Evolutionary conservation across 2,329 filamentous ascomycete genomes (phyloP).

Genomic region (Aspergillus phoenicis): DNA sequence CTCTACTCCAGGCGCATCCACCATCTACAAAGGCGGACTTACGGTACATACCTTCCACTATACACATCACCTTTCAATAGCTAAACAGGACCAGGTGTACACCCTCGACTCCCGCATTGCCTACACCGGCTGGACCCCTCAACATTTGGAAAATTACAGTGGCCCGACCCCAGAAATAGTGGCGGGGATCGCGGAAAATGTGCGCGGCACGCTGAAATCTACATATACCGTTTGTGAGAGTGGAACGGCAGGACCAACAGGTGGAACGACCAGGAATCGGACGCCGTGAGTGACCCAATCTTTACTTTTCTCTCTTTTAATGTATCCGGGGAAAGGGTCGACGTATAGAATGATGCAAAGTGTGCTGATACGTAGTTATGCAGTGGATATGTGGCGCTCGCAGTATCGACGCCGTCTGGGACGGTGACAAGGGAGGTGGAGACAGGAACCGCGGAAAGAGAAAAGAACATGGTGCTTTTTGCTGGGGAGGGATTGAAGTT

Average conservation of each 20-base stretch:
- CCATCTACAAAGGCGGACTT: constrained; percentile 63
- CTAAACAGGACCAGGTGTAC: constrained; percentile 48
- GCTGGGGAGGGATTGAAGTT: constrained; percentile 60
- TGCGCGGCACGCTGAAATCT: constrained; percentile 56
- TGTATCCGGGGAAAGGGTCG: too few relatives aligned
- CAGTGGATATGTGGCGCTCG: constrained; percentile 65
- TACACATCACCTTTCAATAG: background rate
- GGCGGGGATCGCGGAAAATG: constrained; percentile 57
- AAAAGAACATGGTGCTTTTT: constrained; percentile 66
- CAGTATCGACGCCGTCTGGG: constrained; percentile 58
- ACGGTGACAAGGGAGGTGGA: constrained; percentile 58
- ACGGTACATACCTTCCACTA: constrained; percentile 42
- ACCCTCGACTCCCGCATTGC: constrained; percentile 60
- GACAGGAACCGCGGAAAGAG: constrained; percentile 58
- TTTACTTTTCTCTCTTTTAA: background rate
- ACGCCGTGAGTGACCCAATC: constrained; percentile 50
- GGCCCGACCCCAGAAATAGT: constrained; percentile 64
- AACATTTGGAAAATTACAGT: constrained; percentile 55
- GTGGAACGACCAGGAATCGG: constrained; percentile 58
- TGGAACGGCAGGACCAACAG: constrained; percentile 66
- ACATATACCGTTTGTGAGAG: constrained; percentile 63
- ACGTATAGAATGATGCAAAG: too few relatives aligned
- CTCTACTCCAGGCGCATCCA: constrained; percentile 60
- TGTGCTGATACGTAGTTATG: constrained; percentile 2
- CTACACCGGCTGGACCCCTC: constrained; percentile 63